Evolutionary conservation across 495 filamentous ascomycete genomes (phyloP).

Genomic region (Tuber magnatum): DNA sequence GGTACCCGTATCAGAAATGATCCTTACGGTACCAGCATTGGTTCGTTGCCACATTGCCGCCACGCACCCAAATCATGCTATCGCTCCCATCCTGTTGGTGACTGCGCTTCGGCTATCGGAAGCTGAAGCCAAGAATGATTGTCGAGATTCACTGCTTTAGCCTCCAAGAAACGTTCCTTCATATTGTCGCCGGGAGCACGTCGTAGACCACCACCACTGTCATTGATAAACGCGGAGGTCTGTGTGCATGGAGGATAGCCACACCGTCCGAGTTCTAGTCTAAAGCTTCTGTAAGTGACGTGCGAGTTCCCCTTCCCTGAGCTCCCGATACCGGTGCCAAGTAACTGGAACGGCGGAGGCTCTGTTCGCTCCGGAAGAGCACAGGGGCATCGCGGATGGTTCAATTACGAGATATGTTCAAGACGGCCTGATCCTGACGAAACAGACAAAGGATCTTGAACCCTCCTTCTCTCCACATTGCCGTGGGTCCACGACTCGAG

Average conservation of each 20-base stretch:
- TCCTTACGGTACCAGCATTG: constrained; percentile 8
- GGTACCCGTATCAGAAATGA: not conserved
- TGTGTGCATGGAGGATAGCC: not conserved
- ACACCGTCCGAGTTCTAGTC: not conserved
- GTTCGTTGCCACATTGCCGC: constrained; percentile 21
- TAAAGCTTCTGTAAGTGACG: not conserved
- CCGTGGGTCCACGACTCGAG: not conserved
- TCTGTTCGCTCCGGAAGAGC: not conserved
- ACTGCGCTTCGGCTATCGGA: constrained; percentile 34
- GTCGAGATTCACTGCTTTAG: not conserved
- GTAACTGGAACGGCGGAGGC: not conserved
- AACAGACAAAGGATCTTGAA: not conserved
- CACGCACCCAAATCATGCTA: constrained; percentile 19
- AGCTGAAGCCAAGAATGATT: not conserved
- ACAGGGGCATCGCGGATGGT: not conserved
- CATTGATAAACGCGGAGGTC: not conserved
- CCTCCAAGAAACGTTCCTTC: not conserved
- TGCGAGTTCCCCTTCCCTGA: not conserved
- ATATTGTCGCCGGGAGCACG: not conserved
- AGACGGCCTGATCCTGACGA: not conserved
- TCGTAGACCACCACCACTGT: not conserved
- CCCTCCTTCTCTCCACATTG: not conserved
- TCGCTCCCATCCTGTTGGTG: constrained; percentile 31
- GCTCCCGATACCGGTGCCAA: constrained; percentile 2
- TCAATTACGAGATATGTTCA: not conserved